These are phyloP conservation scores for Pseudoturritis turrita DNA, from an alignment of 345 rosid species.

Conservation along the genomic window DNA sequence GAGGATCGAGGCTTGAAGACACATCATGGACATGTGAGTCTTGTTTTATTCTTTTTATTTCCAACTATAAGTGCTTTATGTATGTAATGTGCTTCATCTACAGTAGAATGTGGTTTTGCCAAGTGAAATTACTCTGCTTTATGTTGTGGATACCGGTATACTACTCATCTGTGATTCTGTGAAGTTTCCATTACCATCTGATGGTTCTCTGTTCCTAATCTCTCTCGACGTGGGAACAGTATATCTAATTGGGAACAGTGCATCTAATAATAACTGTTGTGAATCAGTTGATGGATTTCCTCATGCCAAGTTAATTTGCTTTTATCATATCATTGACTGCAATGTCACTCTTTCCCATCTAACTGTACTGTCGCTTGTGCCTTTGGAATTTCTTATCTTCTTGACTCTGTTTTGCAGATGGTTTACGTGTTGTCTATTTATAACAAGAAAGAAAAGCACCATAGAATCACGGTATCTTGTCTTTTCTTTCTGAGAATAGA, in stretches of 20 bases:
- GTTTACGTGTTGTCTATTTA: slow-evolving; percentile 87
- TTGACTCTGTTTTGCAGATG: slow-evolving; percentile 60
- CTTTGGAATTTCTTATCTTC: not conserved
- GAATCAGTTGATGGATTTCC: not conserved
- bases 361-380: not conserved
- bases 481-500: slow-evolving; percentile 5
- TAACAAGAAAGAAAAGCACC: slow-evolving; percentile 90
- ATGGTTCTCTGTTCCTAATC: not conserved
- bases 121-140: not conserved
- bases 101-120: not conserved
- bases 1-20: slow-evolving; percentile 99
- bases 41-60: not conserved
- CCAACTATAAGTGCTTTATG: not conserved
- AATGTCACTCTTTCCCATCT: not conserved
- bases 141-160: not conserved
- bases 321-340: not conserved
- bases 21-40: slow-evolving; percentile 91
- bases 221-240: not conserved
- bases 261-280: not conserved
- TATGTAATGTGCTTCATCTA: slow-evolving; percentile 1
- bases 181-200: not conserved
- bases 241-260: not conserved
- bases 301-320: slow-evolving; percentile 2
- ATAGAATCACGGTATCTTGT: slow-evolving; percentile 71
- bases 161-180: not conserved